These are phyloP conservation scores for Tetracentron sinense DNA, from an alignment of 164 flowering plant genomes.

Conservation along the genomic window DNA sequence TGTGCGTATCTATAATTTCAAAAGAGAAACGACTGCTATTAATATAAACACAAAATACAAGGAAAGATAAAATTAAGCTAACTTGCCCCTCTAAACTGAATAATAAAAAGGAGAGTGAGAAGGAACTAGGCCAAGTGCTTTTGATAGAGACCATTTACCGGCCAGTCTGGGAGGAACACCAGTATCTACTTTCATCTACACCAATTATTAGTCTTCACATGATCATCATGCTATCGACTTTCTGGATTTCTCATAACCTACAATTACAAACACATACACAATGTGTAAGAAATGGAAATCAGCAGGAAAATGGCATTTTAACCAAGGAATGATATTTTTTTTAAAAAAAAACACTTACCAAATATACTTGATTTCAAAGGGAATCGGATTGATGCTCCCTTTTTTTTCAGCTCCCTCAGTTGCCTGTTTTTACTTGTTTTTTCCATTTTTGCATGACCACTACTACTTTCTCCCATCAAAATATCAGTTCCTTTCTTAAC, in stretches of 20 bases:
- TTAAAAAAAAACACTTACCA: conserved; percentile 46
- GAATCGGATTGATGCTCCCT: conserved; percentile 65
- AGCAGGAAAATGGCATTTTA: not conserved
- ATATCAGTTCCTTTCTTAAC: conserved; percentile 57
- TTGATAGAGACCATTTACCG: too few relatives aligned
- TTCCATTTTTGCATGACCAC: conserved; percentile 28
- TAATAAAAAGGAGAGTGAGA: too few relatives aligned
- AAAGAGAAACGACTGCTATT: too few relatives aligned
- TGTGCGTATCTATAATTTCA: too few relatives aligned
- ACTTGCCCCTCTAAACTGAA: too few relatives aligned
- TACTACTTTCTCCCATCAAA: conserved; percentile 53
- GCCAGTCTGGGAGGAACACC: too few relatives aligned
- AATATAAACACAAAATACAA: too few relatives aligned
- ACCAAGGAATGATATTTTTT: not conserved
- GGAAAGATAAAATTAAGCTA: too few relatives aligned
- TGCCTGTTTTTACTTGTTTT: conserved; percentile 45
- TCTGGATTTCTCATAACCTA: conserved; percentile 35
- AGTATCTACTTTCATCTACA: too few relatives aligned
- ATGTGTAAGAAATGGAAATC: not conserved
- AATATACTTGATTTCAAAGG: conserved; percentile 70
- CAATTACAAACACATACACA: not conserved
- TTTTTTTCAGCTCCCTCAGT: conserved; percentile 49
- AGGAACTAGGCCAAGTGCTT: too few relatives aligned
- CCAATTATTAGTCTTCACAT: too few relatives aligned
- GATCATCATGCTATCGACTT: too few relatives aligned